Percentiles rank a stretch among this genome's conserved stretches.
Evolutionary conservation across 805 yeast genomes (phyloP).

Genomic region (Pichia membranifaciens): DNA sequence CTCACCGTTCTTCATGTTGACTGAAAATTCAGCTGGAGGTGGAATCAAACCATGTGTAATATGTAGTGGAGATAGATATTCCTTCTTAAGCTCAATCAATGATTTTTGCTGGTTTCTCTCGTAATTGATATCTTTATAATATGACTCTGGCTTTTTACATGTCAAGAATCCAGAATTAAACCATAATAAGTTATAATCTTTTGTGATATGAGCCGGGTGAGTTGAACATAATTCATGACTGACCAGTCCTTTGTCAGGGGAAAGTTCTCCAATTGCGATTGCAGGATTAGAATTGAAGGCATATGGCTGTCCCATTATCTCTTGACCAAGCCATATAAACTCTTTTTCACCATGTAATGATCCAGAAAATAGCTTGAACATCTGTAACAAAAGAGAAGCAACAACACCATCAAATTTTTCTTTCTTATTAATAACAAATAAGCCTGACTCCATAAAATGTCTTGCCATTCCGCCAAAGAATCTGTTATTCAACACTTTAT

Average conservation of each 20-base stretch:
- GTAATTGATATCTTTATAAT: constrained; percentile 33
- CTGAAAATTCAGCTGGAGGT: constrained; percentile 39
- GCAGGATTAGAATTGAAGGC: constrained; percentile 48
- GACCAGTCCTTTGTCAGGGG: constrained; percentile 10
- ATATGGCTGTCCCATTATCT: constrained; percentile 49
- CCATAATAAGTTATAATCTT: constrained; percentile 54
- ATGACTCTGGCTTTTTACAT: constrained; percentile 45
- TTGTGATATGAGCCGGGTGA: constrained; percentile 57
- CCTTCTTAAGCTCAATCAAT: constrained; percentile 30
- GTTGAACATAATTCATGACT: constrained; percentile 50
- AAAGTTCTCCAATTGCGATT: constrained; percentile 47
- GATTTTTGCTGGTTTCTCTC: constrained; percentile 24
- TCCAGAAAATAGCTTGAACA: constrained; percentile 38
- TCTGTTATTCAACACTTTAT: constrained; percentile 32
- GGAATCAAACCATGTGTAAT: constrained; percentile 47
- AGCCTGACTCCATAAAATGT: constrained; percentile 46
- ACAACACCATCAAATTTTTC: constrained; percentile 46
- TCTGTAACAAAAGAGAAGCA: constrained; percentile 37
- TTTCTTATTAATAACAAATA: constrained; percentile 41
- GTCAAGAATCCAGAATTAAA: constrained; percentile 63
- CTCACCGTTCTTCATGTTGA: constrained; percentile 30
- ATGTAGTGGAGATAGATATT: constrained; percentile 36
- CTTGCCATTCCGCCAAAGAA: constrained; percentile 38
- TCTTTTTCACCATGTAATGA: constrained; percentile 78
- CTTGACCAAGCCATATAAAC: constrained; percentile 66